Conservation (phyloP, 805 yeast genomes). For the Cyberlindnera maclurae region DNA sequence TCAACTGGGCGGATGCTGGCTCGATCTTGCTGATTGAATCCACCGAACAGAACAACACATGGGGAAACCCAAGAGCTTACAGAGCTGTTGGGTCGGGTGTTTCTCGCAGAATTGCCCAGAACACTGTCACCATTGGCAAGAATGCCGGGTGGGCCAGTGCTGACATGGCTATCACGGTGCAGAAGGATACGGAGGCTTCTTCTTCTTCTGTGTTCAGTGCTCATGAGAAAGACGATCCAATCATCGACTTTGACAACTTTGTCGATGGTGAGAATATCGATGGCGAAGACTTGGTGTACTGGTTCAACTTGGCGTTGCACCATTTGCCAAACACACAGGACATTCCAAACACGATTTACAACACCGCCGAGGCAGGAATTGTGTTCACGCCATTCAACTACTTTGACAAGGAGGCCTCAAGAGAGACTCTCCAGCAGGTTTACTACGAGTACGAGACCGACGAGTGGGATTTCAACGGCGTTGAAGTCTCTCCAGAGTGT, state of each 20-base stretch:
- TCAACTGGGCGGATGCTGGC: constrained; percentile 21
- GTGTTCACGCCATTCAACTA: constrained; percentile 24
- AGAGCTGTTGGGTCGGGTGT: constrained; percentile 19
- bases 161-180: constrained; percentile 19
- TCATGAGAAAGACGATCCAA: constrained; percentile 20
- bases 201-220: constrained; percentile 21
- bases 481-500: constrained; percentile 13
- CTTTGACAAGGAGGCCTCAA: constrained; percentile 20
- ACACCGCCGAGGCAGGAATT: constrained; percentile 21
- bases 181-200: constrained; percentile 21
- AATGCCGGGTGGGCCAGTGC: constrained; percentile 22
- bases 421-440: constrained; percentile 21
- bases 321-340: constrained; percentile 26
- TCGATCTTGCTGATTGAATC: constrained; percentile 23
- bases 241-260: constrained; percentile 18
- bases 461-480: constrained; percentile 22
- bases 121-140: constrained; percentile 13
- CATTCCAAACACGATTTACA: constrained; percentile 24
- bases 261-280: constrained; percentile 22
- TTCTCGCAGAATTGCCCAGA: constrained; percentile 17
- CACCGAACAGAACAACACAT: constrained; percentile 17
- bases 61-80: constrained; percentile 26
- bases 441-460: constrained; percentile 17
- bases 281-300: constrained; percentile 25
- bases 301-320: constrained; percentile 25